A percentile compares a stretch with the other conserved stretches of the same genome.
Evolutionary conservation across 805 yeast genomes (phyloP).

Genomic region (Suhomyces sp.): DNA sequence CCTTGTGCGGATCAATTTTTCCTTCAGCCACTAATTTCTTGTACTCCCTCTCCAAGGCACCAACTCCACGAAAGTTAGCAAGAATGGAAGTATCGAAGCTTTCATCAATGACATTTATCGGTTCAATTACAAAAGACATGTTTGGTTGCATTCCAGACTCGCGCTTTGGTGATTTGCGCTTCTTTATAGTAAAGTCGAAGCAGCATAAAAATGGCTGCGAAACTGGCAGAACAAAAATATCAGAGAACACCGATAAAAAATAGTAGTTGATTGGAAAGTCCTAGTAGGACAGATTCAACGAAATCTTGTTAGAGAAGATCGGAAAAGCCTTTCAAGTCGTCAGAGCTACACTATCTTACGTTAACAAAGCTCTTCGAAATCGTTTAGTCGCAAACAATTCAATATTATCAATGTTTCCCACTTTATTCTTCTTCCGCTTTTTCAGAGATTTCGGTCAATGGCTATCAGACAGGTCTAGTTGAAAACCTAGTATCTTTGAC

Average conservation of each 20-base stretch:
- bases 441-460: too few species aligned
- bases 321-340: not conserved
- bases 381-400: not conserved
- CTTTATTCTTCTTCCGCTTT: too few species aligned
- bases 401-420: too few species aligned
- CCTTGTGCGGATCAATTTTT: not conserved
- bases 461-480: too few species aligned
- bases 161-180: not conserved
- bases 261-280: not conserved
- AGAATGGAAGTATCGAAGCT: slow-evolving; percentile 10
- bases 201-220: slow-evolving; percentile 1
- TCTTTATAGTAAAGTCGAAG: not conserved
- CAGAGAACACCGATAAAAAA: not conserved
- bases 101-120: slow-evolving; percentile 16
- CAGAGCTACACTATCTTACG: too few species aligned
- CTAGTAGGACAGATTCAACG: not conserved
- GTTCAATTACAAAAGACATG: not conserved
- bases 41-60: not conserved
- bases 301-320: not conserved
- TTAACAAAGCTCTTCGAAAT: too few species aligned
- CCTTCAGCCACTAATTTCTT: not conserved
- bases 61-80: not conserved
- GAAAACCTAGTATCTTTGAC: too few species aligned
- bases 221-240: not conserved
- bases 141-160: not conserved